Percentiles rank a stretch among this genome's conserved stretches.
phyloP scores from a whole-genome alignment of 305 asterid genomes.

The Withania somnifera region DNA sequence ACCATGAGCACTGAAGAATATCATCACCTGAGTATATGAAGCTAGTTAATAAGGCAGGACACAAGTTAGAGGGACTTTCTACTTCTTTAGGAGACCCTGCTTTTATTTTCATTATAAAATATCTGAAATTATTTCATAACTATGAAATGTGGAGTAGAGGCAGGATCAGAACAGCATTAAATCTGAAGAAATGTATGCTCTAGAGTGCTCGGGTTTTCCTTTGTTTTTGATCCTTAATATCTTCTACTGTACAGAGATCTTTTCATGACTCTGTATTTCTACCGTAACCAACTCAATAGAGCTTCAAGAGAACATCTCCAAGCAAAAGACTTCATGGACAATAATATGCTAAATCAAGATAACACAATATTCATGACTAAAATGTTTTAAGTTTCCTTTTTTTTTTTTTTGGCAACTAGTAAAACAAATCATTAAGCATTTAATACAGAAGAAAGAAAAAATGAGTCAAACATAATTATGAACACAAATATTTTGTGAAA shows the following conservation, averaged over 20 bases:
- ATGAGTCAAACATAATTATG: background rate
- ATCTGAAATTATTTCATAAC: background rate
- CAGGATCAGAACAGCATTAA: background rate
- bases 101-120: background rate
- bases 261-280: background rate
- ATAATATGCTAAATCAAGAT: background rate
- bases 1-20: constrained; percentile 98
- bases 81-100: background rate
- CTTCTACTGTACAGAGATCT: background rate
- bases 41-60: background rate
- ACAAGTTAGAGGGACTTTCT: background rate
- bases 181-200: background rate
- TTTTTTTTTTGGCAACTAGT: background rate
- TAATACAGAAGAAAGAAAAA: background rate
- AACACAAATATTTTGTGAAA: background rate
- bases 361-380: background rate
- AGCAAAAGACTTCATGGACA: background rate
- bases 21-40: constrained; percentile 58
- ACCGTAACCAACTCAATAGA: background rate
- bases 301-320: background rate
- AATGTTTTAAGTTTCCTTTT: background rate
- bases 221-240: background rate
- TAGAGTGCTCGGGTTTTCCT: background rate
- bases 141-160: background rate
- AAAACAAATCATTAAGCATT: background rate